Base-by-base conservation (phyloP, 129 eudicot genomes). In the Flaveria bidentis region DNA sequence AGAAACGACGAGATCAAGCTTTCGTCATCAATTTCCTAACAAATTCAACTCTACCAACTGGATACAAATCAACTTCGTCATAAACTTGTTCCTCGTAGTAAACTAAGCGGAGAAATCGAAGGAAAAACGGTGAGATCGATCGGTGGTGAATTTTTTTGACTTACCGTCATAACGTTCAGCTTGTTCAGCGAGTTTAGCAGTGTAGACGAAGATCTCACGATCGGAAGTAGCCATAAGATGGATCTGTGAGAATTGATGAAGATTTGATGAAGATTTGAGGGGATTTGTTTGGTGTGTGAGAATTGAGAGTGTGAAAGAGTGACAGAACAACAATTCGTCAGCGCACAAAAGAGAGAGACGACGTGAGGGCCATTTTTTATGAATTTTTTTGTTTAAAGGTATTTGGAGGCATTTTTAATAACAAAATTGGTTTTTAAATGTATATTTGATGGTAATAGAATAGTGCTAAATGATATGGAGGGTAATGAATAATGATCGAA, bases 121-220 rank as follows among this genome's bases (percentile, higher is more conserved):
- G 41, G 15, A 57, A 36, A 50, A 63, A 17, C 0, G 41, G 55
- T 13, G 55, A 49, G 55, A 49, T 49, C 55, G 55, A 49, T 47
- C 52, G 52, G n/a, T 47, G 16, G 5, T 49, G 55, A 49, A 76
- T 18, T 5, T 6, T 6, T 33, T 39, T 10, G 20, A 62, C 46
- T 4, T 5, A 79, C 83, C 78, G 56, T 79, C 83, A 26, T 72
- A 79, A 65, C 83, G 82, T 36, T 79, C 82, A 13, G 82, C 82
- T 79, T 79, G 82, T 70, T 78, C 82, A 41, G 76, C 82, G 76
- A 78, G 82, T 42, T 78, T 78, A 71, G 82, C 82, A 50, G 82
- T 79, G 72, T 79, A 79, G 73, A 79, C 82, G 12, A 72, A 79
- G 61, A 62, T 58, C 36, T 79, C 78, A 50, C 82, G 82, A 58